Conservation (phyloP, 371 early-diverging fungal species). For the Circinella umbellata region DNA sequence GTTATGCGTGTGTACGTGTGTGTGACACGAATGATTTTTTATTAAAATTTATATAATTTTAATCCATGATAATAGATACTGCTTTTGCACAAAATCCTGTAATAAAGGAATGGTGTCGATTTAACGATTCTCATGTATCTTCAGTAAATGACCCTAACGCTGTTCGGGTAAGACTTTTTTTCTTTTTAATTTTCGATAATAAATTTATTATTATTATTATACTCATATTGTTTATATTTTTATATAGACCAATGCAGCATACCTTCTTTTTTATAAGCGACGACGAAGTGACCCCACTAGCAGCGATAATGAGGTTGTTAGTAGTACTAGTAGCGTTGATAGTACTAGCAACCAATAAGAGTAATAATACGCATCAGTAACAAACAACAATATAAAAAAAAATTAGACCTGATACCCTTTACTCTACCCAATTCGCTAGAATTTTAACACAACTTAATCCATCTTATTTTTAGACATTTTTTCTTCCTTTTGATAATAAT, state of each 20-base stretch:
- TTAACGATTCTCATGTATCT: slow-evolving; percentile 85
- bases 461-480: too few species aligned
- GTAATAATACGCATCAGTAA: not conserved
- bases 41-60: not conserved
- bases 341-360: not conserved
- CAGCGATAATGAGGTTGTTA: not conserved
- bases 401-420: slow-evolving; percentile 5
- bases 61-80: slow-evolving; percentile 63
- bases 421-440: too few species aligned
- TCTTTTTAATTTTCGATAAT: not conserved
- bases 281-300: slow-evolving; percentile 24
- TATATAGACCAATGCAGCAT: slow-evolving; percentile 68
- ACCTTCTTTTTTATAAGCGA: slow-evolving; percentile 79
- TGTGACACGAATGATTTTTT: not conserved
- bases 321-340: not conserved
- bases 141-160: slow-evolving; percentile 51
- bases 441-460: too few species aligned
- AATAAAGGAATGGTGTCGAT: slow-evolving; percentile 82
- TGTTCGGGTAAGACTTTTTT: slow-evolving; percentile 50
- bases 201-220: not conserved
- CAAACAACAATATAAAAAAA: too few species aligned
- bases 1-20: too few species aligned
- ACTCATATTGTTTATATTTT: not conserved
- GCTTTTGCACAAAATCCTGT: slow-evolving; percentile 85
- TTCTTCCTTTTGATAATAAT: not conserved